A percentile compares a stretch with the other conserved stretches of the same genome.
These are phyloP conservation scores for Neurospora cerealis DNA, from an alignment of 495 filamentous ascomycete genomes.

Conservation along the genomic window DNA sequence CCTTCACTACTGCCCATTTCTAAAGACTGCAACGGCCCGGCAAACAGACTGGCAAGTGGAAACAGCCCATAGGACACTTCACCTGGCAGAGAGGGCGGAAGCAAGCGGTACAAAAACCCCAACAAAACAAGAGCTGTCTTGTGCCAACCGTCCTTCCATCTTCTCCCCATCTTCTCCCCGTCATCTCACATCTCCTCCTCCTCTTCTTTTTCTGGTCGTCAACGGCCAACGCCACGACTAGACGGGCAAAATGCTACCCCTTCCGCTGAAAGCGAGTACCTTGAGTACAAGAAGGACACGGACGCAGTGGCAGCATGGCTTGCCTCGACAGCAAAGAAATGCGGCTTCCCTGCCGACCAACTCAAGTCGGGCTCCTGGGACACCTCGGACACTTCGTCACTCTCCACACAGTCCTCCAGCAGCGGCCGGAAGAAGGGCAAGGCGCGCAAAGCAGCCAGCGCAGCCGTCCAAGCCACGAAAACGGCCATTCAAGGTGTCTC, in stretches of 20 bases:
- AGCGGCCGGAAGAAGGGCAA: constrained; percentile 24
- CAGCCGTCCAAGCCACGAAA: background rate
- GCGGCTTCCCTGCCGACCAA: constrained; percentile 19
- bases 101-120: background rate
- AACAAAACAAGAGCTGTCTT: background rate
- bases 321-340: constrained; percentile 33
- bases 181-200: background rate
- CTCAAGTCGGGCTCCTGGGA: constrained; percentile 1
- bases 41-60: background rate
- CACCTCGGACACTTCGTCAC: background rate
- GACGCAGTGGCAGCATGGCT: constrained; percentile 40
- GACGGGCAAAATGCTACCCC: constrained; percentile 18
- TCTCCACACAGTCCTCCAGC: background rate
- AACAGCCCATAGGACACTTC: background rate
- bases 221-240: background rate
- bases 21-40: background rate
- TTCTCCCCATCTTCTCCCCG: background rate
- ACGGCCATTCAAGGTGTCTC: background rate
- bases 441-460: constrained; percentile 17
- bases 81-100: background rate
- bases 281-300: constrained; percentile 41
- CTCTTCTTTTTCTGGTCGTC: background rate
- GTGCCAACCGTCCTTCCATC: background rate
- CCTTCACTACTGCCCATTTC: background rate
- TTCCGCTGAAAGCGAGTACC: constrained; percentile 30